Evolutionary conservation across 306 rosid genomes (phyloP).

Genomic region (Vachellia collinsii): DNA sequence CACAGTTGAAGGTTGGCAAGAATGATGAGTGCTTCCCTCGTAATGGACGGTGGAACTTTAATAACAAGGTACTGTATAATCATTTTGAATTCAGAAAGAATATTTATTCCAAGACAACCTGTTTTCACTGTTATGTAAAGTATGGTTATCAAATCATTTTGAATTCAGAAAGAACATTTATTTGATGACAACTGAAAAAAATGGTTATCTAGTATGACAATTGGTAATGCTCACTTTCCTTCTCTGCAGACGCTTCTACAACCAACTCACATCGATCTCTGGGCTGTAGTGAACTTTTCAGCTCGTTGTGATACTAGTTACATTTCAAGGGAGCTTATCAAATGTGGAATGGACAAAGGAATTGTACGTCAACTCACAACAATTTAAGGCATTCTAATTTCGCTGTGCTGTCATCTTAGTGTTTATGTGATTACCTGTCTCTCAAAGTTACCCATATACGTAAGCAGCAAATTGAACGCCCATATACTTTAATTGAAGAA

Average conservation of each 20-base stretch:
- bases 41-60: slow-evolving; percentile 92
- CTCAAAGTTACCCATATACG: slow-evolving; percentile 33
- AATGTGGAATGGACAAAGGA: slow-evolving; percentile 88
- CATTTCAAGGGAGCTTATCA: slow-evolving; percentile 88
- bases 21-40: slow-evolving; percentile 69
- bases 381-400: slow-evolving; percentile 3
- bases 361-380: slow-evolving; percentile 59
- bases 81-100: slow-evolving; percentile 18
- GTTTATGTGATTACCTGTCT: slow-evolving; percentile 31
- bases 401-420: slow-evolving; percentile 33
- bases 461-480: slow-evolving; percentile 78
- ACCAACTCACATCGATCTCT: slow-evolving; percentile 59
- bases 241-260: slow-evolving; percentile 59
- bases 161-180: no score
- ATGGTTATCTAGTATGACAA: slow-evolving; percentile 18
- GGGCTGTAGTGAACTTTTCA: slow-evolving; percentile 94
- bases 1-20: slow-evolving; percentile 84
- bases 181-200: background rate
- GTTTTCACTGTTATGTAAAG: slow-evolving; percentile 12
- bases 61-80: slow-evolving; percentile 64
- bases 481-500: slow-evolving; percentile 78
- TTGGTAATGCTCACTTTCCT: slow-evolving; percentile 35
- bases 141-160: no score
- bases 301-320: slow-evolving; percentile 84
- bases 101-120: background rate